phyloP scores from a whole-genome alignment of 2,329 filamentous ascomycete species.

The Sordariomycetes sp. region DNA sequence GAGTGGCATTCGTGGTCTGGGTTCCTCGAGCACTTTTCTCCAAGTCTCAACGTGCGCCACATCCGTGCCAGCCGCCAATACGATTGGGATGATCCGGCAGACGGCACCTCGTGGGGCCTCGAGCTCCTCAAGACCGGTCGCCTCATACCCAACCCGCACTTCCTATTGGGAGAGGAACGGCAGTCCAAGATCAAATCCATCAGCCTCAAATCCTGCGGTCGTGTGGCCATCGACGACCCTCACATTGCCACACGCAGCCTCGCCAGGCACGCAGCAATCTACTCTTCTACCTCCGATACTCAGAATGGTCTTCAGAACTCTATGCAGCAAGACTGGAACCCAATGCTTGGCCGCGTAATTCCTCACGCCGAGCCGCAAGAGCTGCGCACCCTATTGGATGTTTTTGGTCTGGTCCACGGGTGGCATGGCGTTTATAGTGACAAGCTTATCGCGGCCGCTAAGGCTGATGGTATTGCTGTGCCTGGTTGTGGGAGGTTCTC shows the following conservation, averaged over 20 bases:
- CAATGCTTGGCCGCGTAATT: constrained; percentile 23
- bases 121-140: too few species aligned
- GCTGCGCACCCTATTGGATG: constrained; percentile 13
- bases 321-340: constrained; percentile 27
- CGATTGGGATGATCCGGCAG: not conserved
- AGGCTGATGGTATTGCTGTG: constrained; percentile 20
- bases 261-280: too few species aligned
- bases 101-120: not conserved
- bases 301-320: constrained; percentile 11
- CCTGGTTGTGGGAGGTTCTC: constrained; percentile 31
- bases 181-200: constrained; percentile 26
- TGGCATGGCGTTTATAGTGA: constrained; percentile 25
- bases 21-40: constrained; percentile 31
- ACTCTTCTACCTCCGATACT: too few species aligned
- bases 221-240: constrained; percentile 39
- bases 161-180: constrained; percentile 16
- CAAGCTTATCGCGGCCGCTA: constrained; percentile 19
- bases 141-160: constrained; percentile 13
- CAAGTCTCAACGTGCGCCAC: constrained; percentile 20
- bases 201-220: constrained; percentile 53
- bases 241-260: too few species aligned
- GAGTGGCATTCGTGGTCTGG: constrained; percentile 25
- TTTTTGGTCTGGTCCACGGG: constrained; percentile 24
- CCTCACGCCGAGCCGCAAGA: constrained; percentile 19
- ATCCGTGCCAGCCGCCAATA: constrained; percentile 2